A percentile compares a stretch with the other conserved stretches of the same genome.
Evolutionary conservation across 2,329 filamentous ascomycete genomes (phyloP).

Genomic region (Corinectria fuckeliana): DNA sequence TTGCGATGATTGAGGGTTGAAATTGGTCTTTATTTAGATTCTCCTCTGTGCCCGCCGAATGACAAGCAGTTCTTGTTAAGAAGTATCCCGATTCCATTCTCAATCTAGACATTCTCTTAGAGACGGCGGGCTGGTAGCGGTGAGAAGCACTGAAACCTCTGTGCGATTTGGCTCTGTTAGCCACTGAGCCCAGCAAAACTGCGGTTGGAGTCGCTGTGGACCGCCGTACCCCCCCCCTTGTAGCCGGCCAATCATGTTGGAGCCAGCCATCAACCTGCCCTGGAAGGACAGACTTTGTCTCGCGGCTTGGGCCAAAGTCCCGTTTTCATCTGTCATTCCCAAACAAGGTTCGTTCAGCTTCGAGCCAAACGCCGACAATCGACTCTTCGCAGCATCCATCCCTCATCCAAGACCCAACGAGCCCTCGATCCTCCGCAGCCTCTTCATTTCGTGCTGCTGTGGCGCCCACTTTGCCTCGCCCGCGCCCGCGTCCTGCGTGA

Average conservation of each 20-base stretch:
- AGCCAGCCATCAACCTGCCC: conserved; percentile 9
- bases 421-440: conserved; percentile 14
- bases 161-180: not conserved
- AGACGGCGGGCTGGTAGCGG: conserved; percentile 2
- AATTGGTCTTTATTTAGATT: no score
- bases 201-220: conserved; percentile 21
- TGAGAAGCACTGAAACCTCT: conserved; percentile 12
- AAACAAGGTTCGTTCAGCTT: conserved; percentile 36
- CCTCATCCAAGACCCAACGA: conserved; percentile 23
- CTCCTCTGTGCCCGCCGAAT: no score
- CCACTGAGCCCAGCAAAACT: conserved; percentile 15
- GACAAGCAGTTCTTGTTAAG: no score
- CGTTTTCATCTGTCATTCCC: conserved; percentile 27
- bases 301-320: conserved; percentile 29
- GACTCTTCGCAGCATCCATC: conserved; percentile 16
- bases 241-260: conserved; percentile 32
- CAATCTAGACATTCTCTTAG: not conserved
- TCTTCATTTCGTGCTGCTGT: conserved; percentile 4
- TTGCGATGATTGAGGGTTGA: no score
- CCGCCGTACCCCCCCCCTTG: conserved; percentile 26
- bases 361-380: conserved; percentile 13
- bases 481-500: conserved; percentile 22
- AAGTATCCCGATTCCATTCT: no score
- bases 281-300: conserved; percentile 31
- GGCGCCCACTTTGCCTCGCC: conserved; percentile 2